Conservation (phyloP, 345 rosid genomes). For the Citrus glauca region DNA sequence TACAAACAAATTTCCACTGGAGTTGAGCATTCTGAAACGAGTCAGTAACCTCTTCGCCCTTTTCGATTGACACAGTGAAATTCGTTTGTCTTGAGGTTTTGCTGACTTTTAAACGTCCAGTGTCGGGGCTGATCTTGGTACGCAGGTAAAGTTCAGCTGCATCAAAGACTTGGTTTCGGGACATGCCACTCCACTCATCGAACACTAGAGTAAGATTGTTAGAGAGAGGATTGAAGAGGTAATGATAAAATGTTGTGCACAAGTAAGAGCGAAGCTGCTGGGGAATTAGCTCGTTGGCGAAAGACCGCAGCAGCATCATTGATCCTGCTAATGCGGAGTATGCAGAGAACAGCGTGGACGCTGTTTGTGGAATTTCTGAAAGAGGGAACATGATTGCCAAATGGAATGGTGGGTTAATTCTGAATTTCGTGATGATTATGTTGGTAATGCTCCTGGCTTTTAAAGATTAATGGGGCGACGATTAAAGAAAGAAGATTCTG, state of each 20-base stretch:
- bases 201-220: slow-evolving; percentile 23
- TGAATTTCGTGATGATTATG: background rate
- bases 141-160: slow-evolving; percentile 48
- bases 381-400: slow-evolving; percentile 24
- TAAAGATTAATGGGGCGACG: background rate
- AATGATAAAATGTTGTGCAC: background rate
- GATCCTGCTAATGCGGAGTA: slow-evolving; percentile 40
- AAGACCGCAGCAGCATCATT: slow-evolving; percentile 35
- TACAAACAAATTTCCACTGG: slow-evolving; percentile 28
- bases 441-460: background rate
- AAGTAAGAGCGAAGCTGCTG: slow-evolving; percentile 21
- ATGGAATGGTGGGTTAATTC: background rate
- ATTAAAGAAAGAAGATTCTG: background rate
- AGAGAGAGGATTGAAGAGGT: slow-evolving; percentile 24
- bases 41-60: slow-evolving; percentile 36
- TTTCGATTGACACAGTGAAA: slow-evolving; percentile 27
- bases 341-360: slow-evolving; percentile 33
- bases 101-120: slow-evolving; percentile 35
- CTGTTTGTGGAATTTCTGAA: slow-evolving; percentile 19
- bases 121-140: slow-evolving; percentile 38
- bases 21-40: slow-evolving; percentile 21
- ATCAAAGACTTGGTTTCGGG: slow-evolving; percentile 35
- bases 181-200: slow-evolving; percentile 29
- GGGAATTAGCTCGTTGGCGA: slow-evolving; percentile 37
- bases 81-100: slow-evolving; percentile 30